A percentile compares a stretch with the other conserved stretches of the same genome.
phyloP scores from a whole-genome alignment of 352 stramenopile species.

The Phytophthora pluvialis region DNA sequence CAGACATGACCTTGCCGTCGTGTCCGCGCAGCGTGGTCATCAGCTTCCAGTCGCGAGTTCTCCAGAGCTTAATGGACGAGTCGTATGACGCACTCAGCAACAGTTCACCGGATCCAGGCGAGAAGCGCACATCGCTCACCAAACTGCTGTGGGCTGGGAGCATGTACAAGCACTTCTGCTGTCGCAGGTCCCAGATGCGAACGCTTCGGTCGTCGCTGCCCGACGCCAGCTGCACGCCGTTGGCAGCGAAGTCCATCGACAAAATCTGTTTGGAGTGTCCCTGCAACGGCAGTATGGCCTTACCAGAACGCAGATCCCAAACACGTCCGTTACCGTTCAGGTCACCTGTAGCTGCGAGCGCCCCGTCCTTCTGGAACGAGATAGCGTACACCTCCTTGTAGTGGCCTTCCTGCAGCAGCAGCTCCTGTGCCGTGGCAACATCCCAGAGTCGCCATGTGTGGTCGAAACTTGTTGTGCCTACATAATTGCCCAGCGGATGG shows the following conservation, averaged over 20 bases:
- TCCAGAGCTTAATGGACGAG: conserved; percentile 94
- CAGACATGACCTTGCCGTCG: conserved; percentile 95
- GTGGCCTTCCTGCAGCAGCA: conserved; percentile 97
- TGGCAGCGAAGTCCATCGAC: conserved; percentile 92
- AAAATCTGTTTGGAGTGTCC: conserved; percentile 97
- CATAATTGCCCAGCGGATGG: conserved; percentile 92
- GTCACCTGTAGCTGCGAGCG: conserved; percentile 94
- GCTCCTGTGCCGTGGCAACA: conserved; percentile 89
- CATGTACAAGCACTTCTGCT: conserved; percentile 91
- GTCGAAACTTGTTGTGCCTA: conserved; percentile 97
- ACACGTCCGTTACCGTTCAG: conserved; percentile 93
- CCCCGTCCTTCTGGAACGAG: conserved; percentile 95
- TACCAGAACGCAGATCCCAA: conserved; percentile 97
- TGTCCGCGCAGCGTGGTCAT: conserved; percentile 91
- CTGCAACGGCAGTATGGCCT: conserved; percentile 88
- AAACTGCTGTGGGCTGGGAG: conserved; percentile 96
- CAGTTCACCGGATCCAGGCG: conserved; percentile 81
- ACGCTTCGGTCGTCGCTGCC: conserved; percentile 96
- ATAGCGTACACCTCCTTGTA: conserved; percentile 95
- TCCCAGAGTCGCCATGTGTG: conserved; percentile 99
- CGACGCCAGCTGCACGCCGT: conserved; percentile 94
- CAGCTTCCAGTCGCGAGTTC: conserved; percentile 93
- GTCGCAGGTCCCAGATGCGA: conserved; percentile 96
- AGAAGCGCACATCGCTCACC: conserved; percentile 93
- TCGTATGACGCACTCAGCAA: conserved; percentile 95